Evolutionary conservation across 495 filamentous ascomycete species (phyloP).

Genomic region (Talaromyces nanjingensis): DNA sequence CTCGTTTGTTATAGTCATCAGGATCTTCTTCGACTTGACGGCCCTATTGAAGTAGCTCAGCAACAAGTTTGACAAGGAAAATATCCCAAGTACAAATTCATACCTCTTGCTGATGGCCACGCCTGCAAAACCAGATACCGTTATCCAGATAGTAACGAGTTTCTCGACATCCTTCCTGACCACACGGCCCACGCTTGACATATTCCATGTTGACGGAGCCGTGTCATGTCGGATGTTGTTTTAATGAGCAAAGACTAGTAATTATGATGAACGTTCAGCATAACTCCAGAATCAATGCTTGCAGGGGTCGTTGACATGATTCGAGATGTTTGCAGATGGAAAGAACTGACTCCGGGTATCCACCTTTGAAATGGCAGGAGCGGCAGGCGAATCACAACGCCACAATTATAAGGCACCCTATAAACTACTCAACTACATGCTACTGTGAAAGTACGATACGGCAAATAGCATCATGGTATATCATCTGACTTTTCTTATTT

Average conservation of each 20-base stretch:
- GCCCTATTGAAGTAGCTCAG: constrained; percentile 19
- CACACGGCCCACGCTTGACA: constrained; percentile 50
- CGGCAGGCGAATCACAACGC: constrained; percentile 1
- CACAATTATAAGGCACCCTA: neutral
- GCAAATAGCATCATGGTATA: neutral
- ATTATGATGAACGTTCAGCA: neutral
- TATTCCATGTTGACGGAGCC: constrained; percentile 39
- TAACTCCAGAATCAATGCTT: neutral
- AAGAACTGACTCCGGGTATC: neutral
- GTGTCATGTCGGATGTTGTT: constrained; percentile 1
- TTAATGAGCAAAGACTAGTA: neutral
- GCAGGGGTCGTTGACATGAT: neutral
- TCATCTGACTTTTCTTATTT: constrained; percentile 6
- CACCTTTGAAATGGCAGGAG: neutral
- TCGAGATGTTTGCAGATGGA: neutral
- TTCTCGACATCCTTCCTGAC: constrained; percentile 58
- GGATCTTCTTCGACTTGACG: constrained; percentile 62
- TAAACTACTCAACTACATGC: too few species aligned
- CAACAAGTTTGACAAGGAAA: too few species aligned
- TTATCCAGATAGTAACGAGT: constrained; percentile 55
- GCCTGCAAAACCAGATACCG: constrained; percentile 58
- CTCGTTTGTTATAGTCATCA: constrained; percentile 64
- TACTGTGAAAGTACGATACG: neutral
- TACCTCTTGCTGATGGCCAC: constrained; percentile 60
- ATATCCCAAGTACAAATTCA: too few species aligned